Conservation (phyloP, 2,329 filamentous ascomycete genomes). For the Pseudocercospora vitis region DNA sequence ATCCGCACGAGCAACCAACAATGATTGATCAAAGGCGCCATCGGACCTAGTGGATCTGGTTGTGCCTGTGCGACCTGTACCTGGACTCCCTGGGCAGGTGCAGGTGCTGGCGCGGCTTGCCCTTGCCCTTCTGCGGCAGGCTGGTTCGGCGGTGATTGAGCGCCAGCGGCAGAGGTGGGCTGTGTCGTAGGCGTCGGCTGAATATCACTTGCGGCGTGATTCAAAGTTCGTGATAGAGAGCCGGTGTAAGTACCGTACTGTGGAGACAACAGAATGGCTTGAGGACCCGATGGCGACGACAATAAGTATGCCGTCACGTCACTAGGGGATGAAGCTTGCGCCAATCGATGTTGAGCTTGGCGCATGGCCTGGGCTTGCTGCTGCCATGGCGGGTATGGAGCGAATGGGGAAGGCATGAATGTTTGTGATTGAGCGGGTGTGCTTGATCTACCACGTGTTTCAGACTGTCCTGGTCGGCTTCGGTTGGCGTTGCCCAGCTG, state of each 20-base stretch:
- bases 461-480: not conserved
- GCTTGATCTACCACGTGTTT: no score
- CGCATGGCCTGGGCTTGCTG: constrained; percentile 16
- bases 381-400: constrained; percentile 12
- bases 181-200: constrained; percentile 22
- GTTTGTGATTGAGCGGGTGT: no score
- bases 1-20: constrained; percentile 60
- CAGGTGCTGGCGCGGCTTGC: constrained; percentile 17
- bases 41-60: constrained; percentile 19
- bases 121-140: constrained; percentile 17
- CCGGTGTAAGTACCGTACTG: constrained; percentile 35
- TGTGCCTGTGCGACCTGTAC: constrained; percentile 19
- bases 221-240: not conserved
- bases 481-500: constrained; percentile 11
- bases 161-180: not conserved
- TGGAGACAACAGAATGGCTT: constrained; percentile 47
- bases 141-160: constrained; percentile 6
- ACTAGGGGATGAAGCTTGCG: constrained; percentile 15
- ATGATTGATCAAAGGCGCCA: constrained; percentile 43
- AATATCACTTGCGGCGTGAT: not conserved
- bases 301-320: constrained; percentile 44
- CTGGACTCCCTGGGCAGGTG: constrained; percentile 17
- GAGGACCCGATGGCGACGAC: constrained; percentile 47
- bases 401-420: not conserved
- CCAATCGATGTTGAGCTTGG: constrained; percentile 24